Evolutionary conservation across 768 basidiomycete genomes (phyloP).

Genomic region (Sporobolomyces phaffii): DNA sequence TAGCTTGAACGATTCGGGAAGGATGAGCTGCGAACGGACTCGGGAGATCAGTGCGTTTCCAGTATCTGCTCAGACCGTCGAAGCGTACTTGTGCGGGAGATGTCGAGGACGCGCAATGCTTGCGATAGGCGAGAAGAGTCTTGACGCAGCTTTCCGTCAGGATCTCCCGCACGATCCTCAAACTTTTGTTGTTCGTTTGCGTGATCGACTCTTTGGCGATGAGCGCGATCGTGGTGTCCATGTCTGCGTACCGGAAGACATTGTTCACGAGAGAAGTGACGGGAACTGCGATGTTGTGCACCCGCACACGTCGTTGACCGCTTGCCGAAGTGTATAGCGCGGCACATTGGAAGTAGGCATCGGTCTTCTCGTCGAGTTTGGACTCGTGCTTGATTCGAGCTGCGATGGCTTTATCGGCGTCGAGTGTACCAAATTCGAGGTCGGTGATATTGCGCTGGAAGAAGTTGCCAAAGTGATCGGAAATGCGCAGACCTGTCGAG

Average conservation of each 20-base stretch:
- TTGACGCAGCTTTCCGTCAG: conserved; percentile 76
- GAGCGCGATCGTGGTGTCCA: conserved; percentile 71
- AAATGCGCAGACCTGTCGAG: conserved; percentile 43
- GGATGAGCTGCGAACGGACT: conserved; percentile 65
- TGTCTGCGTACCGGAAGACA: conserved; percentile 83
- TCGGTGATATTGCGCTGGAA: conserved; percentile 63
- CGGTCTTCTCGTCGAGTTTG: conserved; percentile 61
- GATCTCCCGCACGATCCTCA: conserved; percentile 72
- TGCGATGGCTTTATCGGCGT: conserved; percentile 73
- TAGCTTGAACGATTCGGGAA: conserved; percentile 85
- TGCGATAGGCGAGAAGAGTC: conserved; percentile 76
- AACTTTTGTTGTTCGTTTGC: conserved; percentile 56
- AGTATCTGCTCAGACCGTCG: too few relatives aligned
- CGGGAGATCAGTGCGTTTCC: not conserved
- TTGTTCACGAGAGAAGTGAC: conserved; percentile 78
- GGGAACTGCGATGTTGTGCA: conserved; percentile 75
- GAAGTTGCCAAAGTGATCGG: conserved; percentile 66
- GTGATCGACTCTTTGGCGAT: conserved; percentile 77
- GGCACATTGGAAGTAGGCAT: conserved; percentile 78
- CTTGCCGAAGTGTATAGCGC: conserved; percentile 71
- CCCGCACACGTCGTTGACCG: conserved; percentile 76
- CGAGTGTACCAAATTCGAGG: conserved; percentile 68
- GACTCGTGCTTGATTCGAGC: conserved; percentile 65
- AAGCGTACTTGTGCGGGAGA: conserved; percentile 67
- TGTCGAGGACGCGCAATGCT: conserved; percentile 74